phyloP scores from a whole-genome alignment of 169 alveolate species.

The Condylostoma magnum region DNA sequence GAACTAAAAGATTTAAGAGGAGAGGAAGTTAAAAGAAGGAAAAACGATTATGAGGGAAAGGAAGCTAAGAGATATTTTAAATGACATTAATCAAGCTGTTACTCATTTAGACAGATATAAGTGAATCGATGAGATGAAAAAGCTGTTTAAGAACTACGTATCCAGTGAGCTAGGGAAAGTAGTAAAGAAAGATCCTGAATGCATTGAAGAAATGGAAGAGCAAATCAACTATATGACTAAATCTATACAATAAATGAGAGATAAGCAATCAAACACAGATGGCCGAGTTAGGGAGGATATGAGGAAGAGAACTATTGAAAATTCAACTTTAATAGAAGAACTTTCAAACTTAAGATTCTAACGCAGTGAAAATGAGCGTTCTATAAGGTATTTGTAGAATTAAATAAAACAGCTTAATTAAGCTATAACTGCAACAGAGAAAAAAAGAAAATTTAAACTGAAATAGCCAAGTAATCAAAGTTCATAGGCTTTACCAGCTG shows the following conservation, averaged over 20 bases:
- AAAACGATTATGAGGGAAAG: slow-evolving; percentile 56
- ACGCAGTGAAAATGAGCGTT: slow-evolving; percentile 1
- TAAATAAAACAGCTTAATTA: not conserved
- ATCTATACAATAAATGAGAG: slow-evolving; percentile 52
- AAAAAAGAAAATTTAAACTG: too few relatives aligned
- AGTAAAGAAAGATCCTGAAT: slow-evolving; percentile 65
- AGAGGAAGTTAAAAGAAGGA: slow-evolving; percentile 49
- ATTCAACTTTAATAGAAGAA: slow-evolving; percentile 62
- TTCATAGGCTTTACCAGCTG: not conserved
- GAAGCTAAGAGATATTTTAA: slow-evolving; percentile 30
- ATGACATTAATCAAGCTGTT: slow-evolving; percentile 13
- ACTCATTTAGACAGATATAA: slow-evolving; percentile 48
- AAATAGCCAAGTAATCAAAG: not conserved
- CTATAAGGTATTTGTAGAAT: too few relatives aligned
- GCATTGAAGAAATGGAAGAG: slow-evolving; percentile 69
- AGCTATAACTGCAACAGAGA: slow-evolving; percentile 8
- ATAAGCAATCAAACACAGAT: slow-evolving; percentile 56
- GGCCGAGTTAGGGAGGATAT: slow-evolving; percentile 56
- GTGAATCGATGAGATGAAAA: slow-evolving; percentile 54
- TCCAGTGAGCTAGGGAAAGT: slow-evolving; percentile 52
- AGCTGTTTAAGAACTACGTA: slow-evolving; percentile 60
- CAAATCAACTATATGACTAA: slow-evolving; percentile 62
- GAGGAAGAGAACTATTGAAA: slow-evolving; percentile 65
- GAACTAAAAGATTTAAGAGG: too few relatives aligned
- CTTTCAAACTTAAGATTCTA: slow-evolving; percentile 30